phyloP scores from a whole-genome alignment of 139 green algal genomes.

The Zygnema circumcarinatum region DNA sequence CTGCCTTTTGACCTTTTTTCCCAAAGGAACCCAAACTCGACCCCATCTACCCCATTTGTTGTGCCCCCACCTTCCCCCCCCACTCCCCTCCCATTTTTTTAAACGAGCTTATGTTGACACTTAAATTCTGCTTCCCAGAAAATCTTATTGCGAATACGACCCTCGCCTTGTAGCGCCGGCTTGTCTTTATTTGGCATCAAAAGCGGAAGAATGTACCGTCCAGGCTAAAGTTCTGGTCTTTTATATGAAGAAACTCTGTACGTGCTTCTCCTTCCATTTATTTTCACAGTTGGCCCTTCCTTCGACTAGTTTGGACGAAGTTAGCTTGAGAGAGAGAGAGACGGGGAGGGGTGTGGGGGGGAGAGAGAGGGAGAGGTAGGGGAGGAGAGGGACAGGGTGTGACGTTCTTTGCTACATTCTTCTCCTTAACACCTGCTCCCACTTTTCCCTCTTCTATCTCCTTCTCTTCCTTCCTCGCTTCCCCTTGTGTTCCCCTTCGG shows the following conservation, averaged over 20 bases:
- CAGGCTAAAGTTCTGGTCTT: conserved; percentile 74
- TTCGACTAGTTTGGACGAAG: too few species aligned
- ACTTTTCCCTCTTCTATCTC: not conserved
- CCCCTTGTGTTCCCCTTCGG: not conserved
- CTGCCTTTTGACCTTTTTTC: not conserved
- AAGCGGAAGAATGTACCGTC: conserved; percentile 78
- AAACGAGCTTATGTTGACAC: conserved; percentile 26
- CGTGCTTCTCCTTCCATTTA: conserved; percentile 47
- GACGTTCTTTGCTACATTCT: not conserved
- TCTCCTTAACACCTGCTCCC: not conserved
- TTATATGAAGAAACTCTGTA: conserved; percentile 53
- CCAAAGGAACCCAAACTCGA: too few species aligned
- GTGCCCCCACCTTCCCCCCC: too few species aligned
- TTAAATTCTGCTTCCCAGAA: conserved; percentile 7
- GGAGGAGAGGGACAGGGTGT: not conserved
- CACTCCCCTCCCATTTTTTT: too few species aligned
- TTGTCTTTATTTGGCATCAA: conserved; percentile 82
- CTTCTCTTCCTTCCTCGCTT: not conserved
- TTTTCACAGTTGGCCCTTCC: too few species aligned
- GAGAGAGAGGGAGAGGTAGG: not conserved
- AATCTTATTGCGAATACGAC: conserved; percentile 66
- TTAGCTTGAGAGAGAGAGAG: not conserved
- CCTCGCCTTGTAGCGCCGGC: conserved; percentile 71
- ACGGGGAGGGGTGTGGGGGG: not conserved
- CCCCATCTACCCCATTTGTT: too few species aligned